Base-by-base conservation (phyloP, 305 asterid species). In the Euphrasia arctica region DNA sequence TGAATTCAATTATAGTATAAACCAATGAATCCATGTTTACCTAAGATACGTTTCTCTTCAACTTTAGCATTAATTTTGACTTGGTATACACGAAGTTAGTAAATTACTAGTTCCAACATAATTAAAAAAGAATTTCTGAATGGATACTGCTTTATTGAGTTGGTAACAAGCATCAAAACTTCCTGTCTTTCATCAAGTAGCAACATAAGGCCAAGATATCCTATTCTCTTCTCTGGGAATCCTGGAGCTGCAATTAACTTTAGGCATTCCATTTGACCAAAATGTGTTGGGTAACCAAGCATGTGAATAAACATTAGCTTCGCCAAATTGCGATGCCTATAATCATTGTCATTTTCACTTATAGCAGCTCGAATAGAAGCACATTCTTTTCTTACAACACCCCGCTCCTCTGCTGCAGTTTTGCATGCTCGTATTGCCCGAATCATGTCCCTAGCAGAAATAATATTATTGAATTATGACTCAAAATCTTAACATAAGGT, bases 261-360 rank as follows among this genome's bases (percentile, higher is more conserved):
- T 61, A 94, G 79, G 81, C 99, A 94, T 80, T 94, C 99, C 99
- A 94, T 94, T 85, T 94, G 99, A 76, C 98, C 99, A 83, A 94
- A 94, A 82, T 94, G 99, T 11, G 98, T 94, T 47, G 98, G 99
- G 68, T 91, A 91, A 70, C 99, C 99, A 69, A 94, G 96, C 99
- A 94, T 94, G 91, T 94, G 98, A 75, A 94, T 87, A 77, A 91
- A 94, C 99, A 91, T 94, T 76, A 94, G 98, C 80, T 94, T 94
- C 52, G 99, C 98, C 79, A 94, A 78, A 81, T 94, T 91, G 54
- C 98, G 96, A 79, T 94, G 99, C 77, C 90, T 85, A 66, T 88
- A 88, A 70, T 86, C 91, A 43, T 83, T 91, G 78, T 91, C 97
- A 69, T 84, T 88, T 73, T 91, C 98, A 71, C 97, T 87, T 68